Evolutionary conservation across 2,329 filamentous ascomycete genomes (phyloP).

Genomic region (Penicillium digitatum): DNA sequence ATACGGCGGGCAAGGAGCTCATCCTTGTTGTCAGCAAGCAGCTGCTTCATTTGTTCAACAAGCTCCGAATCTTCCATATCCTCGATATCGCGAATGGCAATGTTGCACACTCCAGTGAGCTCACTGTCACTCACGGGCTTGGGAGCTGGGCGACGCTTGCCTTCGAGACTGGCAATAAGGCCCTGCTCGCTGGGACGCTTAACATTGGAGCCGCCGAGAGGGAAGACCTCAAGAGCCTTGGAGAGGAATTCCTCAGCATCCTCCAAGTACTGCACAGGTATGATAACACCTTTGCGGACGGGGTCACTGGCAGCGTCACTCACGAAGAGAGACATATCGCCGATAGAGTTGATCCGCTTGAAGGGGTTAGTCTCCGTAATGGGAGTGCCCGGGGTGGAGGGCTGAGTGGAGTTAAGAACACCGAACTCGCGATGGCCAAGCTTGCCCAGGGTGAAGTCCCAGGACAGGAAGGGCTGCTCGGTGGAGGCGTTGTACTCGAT

Average conservation of each 20-base stretch:
- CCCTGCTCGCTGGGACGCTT: constrained; percentile 55
- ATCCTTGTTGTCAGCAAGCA: constrained; percentile 76
- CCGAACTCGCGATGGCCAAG: constrained; percentile 89
- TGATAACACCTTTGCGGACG: constrained; percentile 84
- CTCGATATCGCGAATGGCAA: constrained; percentile 86
- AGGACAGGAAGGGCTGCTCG: constrained; percentile 72
- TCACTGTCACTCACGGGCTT: constrained; percentile 65
- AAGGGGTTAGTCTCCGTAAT: constrained; percentile 59
- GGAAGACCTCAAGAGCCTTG: constrained; percentile 80
- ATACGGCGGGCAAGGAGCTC: constrained; percentile 78
- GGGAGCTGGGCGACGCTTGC: constrained; percentile 61
- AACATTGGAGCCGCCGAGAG: constrained; percentile 53
- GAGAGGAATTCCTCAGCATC: constrained; percentile 83
- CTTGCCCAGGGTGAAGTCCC: constrained; percentile 95
- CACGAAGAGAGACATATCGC: constrained; percentile 87
- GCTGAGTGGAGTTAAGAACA: constrained; percentile 67
- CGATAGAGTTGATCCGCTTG: constrained; percentile 88
- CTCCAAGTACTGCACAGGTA: constrained; percentile 89
- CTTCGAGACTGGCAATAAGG: constrained; percentile 68
- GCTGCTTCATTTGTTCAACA: constrained; percentile 66
- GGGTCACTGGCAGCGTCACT: constrained; percentile 68
- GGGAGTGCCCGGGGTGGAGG: constrained; percentile 78
- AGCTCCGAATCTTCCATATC: constrained; percentile 76
- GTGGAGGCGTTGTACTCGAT: constrained; percentile 78
- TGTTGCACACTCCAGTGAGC: constrained; percentile 85